Percentiles rank a stretch among this genome's conserved stretches.
Evolutionary conservation across 768 basidiomycete genomes (phyloP).

Genomic region (Phaffia tasmanica): DNA sequence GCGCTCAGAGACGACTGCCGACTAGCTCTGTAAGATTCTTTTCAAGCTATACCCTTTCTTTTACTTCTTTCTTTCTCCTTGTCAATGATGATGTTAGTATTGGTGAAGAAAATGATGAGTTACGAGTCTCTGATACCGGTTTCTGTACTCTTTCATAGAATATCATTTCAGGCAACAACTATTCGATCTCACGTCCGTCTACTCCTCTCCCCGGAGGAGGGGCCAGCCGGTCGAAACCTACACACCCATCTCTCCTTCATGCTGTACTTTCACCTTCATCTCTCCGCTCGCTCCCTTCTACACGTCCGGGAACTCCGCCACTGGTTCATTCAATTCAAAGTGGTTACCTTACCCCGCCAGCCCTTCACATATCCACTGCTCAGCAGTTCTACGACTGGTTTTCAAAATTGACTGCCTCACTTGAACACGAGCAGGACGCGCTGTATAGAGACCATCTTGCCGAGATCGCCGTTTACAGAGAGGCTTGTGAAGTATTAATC

Average conservation of each 20-base stretch:
- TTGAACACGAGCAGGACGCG: conserved; percentile 86
- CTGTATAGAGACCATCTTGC: conserved; percentile 78
- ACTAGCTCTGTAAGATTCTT: conserved; percentile 27
- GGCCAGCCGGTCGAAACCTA: conserved; percentile 18
- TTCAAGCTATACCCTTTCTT: background rate
- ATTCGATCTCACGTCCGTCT: too few relatives aligned
- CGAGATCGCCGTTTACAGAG: conserved; percentile 61
- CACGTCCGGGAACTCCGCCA: conserved; percentile 19
- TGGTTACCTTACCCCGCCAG: background rate
- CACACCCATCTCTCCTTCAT: conserved; percentile 15
- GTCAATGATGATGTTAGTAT: background rate
- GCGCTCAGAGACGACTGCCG: conserved; percentile 55
- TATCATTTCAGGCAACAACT: conserved; percentile 13
- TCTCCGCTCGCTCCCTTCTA: conserved; percentile 10
- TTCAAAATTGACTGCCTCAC: conserved; percentile 71
- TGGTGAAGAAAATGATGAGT: too few relatives aligned
- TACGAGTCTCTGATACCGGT: background rate
- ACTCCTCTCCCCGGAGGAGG: too few relatives aligned
- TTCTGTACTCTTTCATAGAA: conserved; percentile 8
- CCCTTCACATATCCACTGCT: conserved; percentile 69
- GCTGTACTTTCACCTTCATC: conserved; percentile 25
- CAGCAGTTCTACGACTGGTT: conserved; percentile 99
- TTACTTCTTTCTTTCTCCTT: conserved; percentile 1
- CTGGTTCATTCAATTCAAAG: conserved; percentile 25
- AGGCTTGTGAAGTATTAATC: conserved; percentile 64